These are phyloP conservation scores for Multifurca ochricompacta DNA, from an alignment of 768 basidiomycete species.

Conservation along the genomic window DNA sequence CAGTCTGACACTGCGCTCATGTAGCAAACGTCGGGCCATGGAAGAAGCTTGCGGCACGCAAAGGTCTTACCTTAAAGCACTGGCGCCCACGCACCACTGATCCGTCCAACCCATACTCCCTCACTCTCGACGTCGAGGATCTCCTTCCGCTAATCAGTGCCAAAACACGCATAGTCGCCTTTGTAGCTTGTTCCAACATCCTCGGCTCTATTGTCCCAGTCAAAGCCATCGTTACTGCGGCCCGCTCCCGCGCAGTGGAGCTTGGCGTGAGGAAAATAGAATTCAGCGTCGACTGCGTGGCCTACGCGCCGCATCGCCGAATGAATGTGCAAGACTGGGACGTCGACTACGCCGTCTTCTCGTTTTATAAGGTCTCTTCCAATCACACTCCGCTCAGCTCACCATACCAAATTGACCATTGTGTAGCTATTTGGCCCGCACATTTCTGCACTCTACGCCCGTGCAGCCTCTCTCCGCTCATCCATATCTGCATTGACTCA, in stretches of 20 bases:
- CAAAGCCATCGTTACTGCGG: constrained; percentile 44
- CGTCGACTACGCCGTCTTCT: constrained; percentile 63
- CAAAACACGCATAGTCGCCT: constrained; percentile 65
- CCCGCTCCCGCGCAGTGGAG: constrained; percentile 42
- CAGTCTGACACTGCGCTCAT: not conserved
- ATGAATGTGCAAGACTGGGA: constrained; percentile 75
- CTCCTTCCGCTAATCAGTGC: constrained; percentile 54
- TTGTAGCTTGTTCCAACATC: constrained; percentile 70
- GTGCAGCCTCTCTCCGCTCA: constrained; percentile 36
- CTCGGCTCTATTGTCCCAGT: constrained; percentile 61
- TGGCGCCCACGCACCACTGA: constrained; percentile 43
- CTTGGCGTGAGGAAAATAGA: constrained; percentile 55
- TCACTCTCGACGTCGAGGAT: constrained; percentile 44
- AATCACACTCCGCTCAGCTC: not conserved
- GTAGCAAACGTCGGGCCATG: constrained; percentile 69
- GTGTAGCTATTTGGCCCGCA: constrained; percentile 68
- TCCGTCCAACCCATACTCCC: constrained; percentile 56
- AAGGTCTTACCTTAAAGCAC: constrained; percentile 45
- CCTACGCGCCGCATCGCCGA: constrained; percentile 64
- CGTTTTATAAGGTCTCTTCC: constrained; percentile 62
- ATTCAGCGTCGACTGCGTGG: constrained; percentile 69
- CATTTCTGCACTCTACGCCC: constrained; percentile 57
- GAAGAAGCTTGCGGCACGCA: constrained; percentile 62
- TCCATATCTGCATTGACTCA: constrained; percentile 57
- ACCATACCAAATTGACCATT: not conserved